Conservation (phyloP, 768 basidiomycete species). For the Asterophora lycoperdoides region DNA sequence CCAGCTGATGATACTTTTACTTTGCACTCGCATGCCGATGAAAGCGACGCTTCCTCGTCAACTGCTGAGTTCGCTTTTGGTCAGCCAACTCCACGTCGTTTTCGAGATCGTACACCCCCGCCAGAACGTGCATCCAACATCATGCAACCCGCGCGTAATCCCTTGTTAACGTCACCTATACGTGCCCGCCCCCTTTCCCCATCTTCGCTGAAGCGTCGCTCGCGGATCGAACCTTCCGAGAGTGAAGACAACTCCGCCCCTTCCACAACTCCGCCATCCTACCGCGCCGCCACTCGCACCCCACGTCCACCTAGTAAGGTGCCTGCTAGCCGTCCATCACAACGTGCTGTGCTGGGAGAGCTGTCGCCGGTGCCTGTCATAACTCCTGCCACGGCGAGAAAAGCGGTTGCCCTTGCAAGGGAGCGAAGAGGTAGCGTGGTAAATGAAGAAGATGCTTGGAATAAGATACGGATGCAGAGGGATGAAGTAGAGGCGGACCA, state of each 20-base stretch:
- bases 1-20: conserved; percentile 14
- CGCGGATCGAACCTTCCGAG: conserved; percentile 24
- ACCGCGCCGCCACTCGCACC: conserved; percentile 38
- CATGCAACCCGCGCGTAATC: conserved; percentile 6
- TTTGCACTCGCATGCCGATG: conserved; percentile 10
- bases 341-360: conserved; percentile 19
- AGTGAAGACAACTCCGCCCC: conserved; percentile 28
- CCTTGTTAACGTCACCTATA: conserved; percentile 7
- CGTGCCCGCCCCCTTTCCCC: conserved; percentile 7
- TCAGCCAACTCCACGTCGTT: neutral
- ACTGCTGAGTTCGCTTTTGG: neutral
- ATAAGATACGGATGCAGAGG: conserved; percentile 64
- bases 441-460: conserved; percentile 75
- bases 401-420: conserved; percentile 27
- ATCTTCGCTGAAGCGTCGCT: conserved; percentile 1
- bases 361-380: conserved; percentile 4
- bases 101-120: neutral
- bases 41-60: conserved; percentile 3
- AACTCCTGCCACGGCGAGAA: conserved; percentile 23
- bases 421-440: conserved; percentile 47
- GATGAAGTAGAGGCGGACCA: conserved; percentile 69
- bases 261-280: conserved; percentile 46
- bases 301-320: conserved; percentile 10
- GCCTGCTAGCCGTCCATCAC: conserved; percentile 19
- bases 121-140: conserved; percentile 13